These are phyloP conservation scores for Sordaria brevicollis DNA, from an alignment of 495 filamentous ascomycete species.

Conservation along the genomic window DNA sequence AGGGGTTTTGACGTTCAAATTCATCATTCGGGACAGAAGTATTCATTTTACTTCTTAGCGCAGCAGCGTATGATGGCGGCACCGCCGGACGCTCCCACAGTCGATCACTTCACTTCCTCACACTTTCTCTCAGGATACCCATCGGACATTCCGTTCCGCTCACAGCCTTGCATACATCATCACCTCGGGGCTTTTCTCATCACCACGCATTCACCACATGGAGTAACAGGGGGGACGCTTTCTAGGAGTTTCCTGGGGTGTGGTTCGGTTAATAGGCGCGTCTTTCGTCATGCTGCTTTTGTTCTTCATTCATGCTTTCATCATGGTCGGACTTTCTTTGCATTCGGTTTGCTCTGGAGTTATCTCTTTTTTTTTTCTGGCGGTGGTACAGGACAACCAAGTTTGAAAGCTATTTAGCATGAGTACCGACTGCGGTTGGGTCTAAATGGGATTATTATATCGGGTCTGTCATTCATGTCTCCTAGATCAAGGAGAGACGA, in stretches of 20 bases:
- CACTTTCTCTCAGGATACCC: slow-evolving; percentile 14
- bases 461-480: background rate
- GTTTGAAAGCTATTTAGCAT: background rate
- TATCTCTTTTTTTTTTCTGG: background rate
- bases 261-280: background rate
- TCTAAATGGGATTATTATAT: background rate
- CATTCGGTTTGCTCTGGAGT: background rate
- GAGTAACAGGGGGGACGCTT: background rate
- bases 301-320: background rate
- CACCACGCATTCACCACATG: background rate
- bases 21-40: background rate
- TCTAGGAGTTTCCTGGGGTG: background rate
- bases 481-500: background rate
- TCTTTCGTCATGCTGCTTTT: background rate
- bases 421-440: background rate
- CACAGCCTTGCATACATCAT: background rate
- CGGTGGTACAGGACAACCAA: background rate
- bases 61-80: background rate
- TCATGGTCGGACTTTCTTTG: background rate
- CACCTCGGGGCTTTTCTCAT: background rate
- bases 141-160: background rate
- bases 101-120: slow-evolving; percentile 4
- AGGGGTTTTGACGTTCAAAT: background rate
- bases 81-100: background rate
- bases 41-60: background rate